Evolutionary conservation across 1,139 yeast genomes (phyloP), one percentile per base, ranked within the genome.

Genomic region (Casaregolazyma suthepensis): DNA sequence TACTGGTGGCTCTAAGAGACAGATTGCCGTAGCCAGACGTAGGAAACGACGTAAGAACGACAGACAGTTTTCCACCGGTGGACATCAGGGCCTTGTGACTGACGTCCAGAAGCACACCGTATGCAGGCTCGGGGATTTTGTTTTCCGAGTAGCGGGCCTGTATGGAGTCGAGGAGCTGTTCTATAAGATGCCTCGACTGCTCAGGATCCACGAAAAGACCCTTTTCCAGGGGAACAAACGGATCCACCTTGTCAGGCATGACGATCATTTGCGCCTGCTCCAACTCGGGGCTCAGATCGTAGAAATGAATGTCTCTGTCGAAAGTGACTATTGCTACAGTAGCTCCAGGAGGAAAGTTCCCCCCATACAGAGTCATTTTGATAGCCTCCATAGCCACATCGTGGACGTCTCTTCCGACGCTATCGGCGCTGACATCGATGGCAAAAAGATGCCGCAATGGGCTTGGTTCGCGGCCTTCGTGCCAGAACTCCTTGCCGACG

Each of bases 11-110:
- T 22, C 87, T 83, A 55, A 79, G 74, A 18, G 75, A 74, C 50
- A 91, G 75, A n/a, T 79, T 75, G 1, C 98, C 98, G 0, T 93
- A 87, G 0, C 96, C 96, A 78, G 83, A 78, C 0, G 89, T 79
- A 7, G 99, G 96, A 42, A 90, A 70, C 1, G 83, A 73, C 1
- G 89, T 77, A 51, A 91, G 72, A 3, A 87, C 69, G 0, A 88
- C 78, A 18, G 87, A 79, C 42, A 91, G 83, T 61, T 91, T 88
- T 60, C 97, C 97, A 10, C 80, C 80, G 2, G 67, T 64, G 0
- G 85, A 84, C 43, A 77, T 77, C 45, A 91, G 73, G n/a, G 91
- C 83, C 58, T 80, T 66, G 63, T 77, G 73, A 0, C 94, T 93
- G 1, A 85, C 81, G 54, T 83, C 76, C 47, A 90, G 71, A 1